Conservation (phyloP, 2,329 filamentous ascomycete genomes). For the Colletotrichum lentis region DNA sequence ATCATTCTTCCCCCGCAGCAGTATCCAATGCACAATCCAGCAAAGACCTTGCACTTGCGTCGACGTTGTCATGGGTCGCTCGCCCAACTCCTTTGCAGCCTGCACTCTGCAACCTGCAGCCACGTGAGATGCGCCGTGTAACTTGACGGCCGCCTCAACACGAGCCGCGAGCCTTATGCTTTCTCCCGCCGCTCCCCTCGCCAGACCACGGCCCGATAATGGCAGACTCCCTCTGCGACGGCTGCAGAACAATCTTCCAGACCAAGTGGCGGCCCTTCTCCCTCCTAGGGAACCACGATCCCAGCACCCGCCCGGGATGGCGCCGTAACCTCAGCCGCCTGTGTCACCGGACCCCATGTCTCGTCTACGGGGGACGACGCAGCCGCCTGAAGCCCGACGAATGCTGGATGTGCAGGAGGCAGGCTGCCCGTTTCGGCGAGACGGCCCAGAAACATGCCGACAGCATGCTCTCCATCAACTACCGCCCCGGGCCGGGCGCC, state of each 20-base stretch:
- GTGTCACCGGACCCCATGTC: neutral
- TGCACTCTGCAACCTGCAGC: neutral
- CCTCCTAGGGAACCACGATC: neutral
- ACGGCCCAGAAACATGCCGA: neutral
- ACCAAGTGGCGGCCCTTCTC: neutral
- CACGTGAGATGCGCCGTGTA: neutral
- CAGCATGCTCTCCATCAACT: neutral
- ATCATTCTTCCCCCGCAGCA: too few relatives aligned
- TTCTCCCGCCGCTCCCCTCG: neutral
- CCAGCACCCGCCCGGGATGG: neutral
- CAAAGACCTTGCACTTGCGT: neutral
- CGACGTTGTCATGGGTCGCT: neutral
- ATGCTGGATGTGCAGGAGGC: neutral
- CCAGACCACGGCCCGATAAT: neutral
- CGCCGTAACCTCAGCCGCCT: neutral
- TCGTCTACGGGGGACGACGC: neutral
- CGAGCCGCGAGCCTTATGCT: neutral
- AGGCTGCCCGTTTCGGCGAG: too few relatives aligned
- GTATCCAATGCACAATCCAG: too few relatives aligned
- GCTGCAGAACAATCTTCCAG: too few relatives aligned
- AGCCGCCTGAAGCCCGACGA: neutral
- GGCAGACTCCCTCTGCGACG: neutral
- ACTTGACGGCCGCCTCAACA: too few relatives aligned
- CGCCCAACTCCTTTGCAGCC: neutral
- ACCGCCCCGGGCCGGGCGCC: neutral